Evolutionary conservation across 2,329 filamentous ascomycete genomes (phyloP).

Genomic region (Exophiala phaeomuriformis): DNA sequence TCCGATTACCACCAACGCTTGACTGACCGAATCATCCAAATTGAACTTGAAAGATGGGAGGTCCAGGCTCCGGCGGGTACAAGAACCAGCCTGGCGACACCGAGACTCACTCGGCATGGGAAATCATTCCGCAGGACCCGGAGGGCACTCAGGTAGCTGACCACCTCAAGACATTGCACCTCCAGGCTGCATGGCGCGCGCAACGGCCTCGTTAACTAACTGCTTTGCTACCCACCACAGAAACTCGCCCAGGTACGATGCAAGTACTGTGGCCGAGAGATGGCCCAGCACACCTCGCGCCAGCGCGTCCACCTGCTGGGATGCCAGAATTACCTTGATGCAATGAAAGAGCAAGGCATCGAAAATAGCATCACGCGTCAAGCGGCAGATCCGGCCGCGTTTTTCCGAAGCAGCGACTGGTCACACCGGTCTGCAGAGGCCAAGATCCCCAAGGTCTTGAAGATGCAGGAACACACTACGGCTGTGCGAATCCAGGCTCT

Average conservation of each 20-base stretch:
- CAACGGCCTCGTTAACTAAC: constrained; percentile 2
- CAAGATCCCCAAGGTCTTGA: constrained; percentile 26
- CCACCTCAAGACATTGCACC: neutral
- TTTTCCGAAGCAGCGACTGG: constrained; percentile 23
- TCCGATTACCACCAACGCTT: constrained; percentile 12
- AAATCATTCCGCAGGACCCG: constrained; percentile 27
- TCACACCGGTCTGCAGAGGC: constrained; percentile 20
- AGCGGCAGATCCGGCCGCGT: constrained; percentile 26
- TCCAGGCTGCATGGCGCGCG: neutral
- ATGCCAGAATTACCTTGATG: constrained; percentile 26
- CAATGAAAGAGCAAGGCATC: constrained; percentile 27
- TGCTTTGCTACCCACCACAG: constrained; percentile 3
- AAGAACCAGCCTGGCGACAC: constrained; percentile 28
- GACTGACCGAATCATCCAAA: neutral
- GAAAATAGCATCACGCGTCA: constrained; percentile 28
- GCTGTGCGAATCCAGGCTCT: constrained; percentile 27
- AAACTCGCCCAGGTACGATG: constrained; percentile 29
- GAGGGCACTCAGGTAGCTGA: constrained; percentile 23
- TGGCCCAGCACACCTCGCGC: constrained; percentile 28
- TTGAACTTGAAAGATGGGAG: constrained; percentile 19
- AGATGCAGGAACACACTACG: constrained; percentile 26
- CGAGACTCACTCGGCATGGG: constrained; percentile 29
- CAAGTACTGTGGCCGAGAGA: constrained; percentile 28
- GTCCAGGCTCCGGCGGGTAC: constrained; percentile 27
- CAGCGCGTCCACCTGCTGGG: constrained; percentile 27